A percentile compares a stretch with the other conserved stretches of the same genome.
Conservation (phyloP, 345 rosid species). For the Cochlearia excelsa region DNA sequence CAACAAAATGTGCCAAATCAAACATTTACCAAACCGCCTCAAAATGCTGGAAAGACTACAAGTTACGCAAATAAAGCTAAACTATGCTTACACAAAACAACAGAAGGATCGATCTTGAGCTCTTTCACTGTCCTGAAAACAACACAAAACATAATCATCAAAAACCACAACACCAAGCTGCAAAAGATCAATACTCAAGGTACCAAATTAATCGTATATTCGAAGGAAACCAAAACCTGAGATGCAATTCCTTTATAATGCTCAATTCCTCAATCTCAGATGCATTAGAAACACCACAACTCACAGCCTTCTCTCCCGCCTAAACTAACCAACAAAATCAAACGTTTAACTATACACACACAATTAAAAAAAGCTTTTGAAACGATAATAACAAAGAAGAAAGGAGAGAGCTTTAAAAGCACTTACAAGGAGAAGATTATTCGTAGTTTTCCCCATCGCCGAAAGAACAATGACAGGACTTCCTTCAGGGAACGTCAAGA, state of each 20-base stretch:
- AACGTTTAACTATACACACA: no score
- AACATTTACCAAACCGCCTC: background rate
- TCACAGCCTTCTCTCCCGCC: slow-evolving; percentile 97
- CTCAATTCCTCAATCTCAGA: slow-evolving; percentile 66
- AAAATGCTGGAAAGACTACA: slow-evolving; percentile 15
- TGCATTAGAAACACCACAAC: slow-evolving; percentile 77
- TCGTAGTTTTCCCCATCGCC: slow-evolving; percentile 97
- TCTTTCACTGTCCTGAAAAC: slow-evolving; percentile 71
- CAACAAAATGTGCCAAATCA: slow-evolving; percentile 22
- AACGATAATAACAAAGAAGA: background rate
- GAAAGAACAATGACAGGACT: slow-evolving; percentile 88
- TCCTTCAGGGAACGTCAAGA: slow-evolving; percentile 70
- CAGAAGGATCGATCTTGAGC: slow-evolving; percentile 56
- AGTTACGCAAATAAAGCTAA: slow-evolving; percentile 11
- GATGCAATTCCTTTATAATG: slow-evolving; percentile 71
- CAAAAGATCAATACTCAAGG: background rate
- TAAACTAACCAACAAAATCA: slow-evolving; percentile 34
- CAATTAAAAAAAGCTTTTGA: background rate
- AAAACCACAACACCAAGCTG: slow-evolving; percentile 12
- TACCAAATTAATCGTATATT: background rate
- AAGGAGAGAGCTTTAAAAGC: background rate
- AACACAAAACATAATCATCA: slow-evolving; percentile 14
- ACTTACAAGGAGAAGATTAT: slow-evolving; percentile 79
- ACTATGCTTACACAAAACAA: slow-evolving; percentile 53
- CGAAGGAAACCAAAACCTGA: slow-evolving; percentile 41